Base-by-base conservation (phyloP, 2,329 filamentous ascomycete genomes). In the Mollisiaceae sp. region DNA sequence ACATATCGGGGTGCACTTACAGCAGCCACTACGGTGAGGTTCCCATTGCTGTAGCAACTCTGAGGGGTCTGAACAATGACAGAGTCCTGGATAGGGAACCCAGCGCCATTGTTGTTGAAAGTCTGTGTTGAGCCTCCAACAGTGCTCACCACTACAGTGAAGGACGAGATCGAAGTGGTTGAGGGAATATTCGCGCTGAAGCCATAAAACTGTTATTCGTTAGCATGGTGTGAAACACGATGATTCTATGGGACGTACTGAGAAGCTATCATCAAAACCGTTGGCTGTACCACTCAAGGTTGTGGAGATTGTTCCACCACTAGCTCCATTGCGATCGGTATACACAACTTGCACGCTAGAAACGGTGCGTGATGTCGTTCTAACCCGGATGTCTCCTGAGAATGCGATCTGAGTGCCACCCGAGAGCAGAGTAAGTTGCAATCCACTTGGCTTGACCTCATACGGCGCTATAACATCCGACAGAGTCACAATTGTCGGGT, bases 221-320 rank as follows among this genome's bases (percentile, higher is more conserved):
- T 55, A 63, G 54, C 14, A 18, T 36, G 41, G 20, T 3, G 24
- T 55, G 8, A 24, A 14, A 38, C 22, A 14, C 20, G 18, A 56
- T 15, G 2, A 11, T 84, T 76, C n/a, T 80, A 69, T 72, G 73
- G 71, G 75, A 76, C 77, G 72, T 74, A 86, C 86, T 61, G 79
- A 78, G 73, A 89, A 89, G 9, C 77, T 83, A 65, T 89, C 86
- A 72, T 89, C 87, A 61, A 89, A 86, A 1, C 87, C 87, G 50
- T 78, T 77, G 4, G 82, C 81, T 27, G 80, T 78, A 2, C 85
- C 86, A 52, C 80, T 79, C n/a, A 80, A 67, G 4, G 75, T 79
- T 20, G 82, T 78, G 1, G 77, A 79, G 60, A 84, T 82, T n/a
- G 78, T 77, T 66, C 83, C 85, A 24, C 75, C 75, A 24, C 76